Evolutionary conservation across 192 early-diverging fungal genomes (phyloP).

Genomic region (Rhizoclosmatium sp.): DNA sequence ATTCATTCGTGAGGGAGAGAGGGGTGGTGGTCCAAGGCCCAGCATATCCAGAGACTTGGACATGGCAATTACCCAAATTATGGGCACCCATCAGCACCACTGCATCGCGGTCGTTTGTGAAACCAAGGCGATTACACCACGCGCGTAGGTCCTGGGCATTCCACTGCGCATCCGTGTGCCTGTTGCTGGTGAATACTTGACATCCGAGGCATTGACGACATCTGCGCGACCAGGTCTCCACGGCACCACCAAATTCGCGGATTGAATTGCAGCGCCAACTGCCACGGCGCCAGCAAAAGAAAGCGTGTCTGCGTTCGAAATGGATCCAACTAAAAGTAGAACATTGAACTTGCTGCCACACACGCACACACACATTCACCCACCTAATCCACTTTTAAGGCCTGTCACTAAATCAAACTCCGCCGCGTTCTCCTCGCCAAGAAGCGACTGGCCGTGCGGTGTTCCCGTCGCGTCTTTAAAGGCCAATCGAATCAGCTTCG

Average conservation of each 20-base stretch:
- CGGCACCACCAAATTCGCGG: background rate
- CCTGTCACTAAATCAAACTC: too few relatives aligned
- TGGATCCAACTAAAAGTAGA: background rate
- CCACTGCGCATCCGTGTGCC: background rate
- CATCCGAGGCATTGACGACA: background rate
- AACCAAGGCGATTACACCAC: constrained; percentile 32
- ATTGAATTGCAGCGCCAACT: background rate
- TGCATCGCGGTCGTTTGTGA: constrained; percentile 73
- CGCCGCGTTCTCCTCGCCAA: background rate
- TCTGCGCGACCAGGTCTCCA: constrained; percentile 3
- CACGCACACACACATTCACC: background rate
- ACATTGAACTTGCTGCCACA: background rate
- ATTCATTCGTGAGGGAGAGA: constrained; percentile 49
- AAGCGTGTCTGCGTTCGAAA: background rate
- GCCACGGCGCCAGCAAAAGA: background rate
- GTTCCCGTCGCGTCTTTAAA: background rate
- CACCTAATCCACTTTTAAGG: too few relatives aligned
- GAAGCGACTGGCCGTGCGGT: background rate
- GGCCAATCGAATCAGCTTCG: background rate
- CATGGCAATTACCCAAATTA: constrained; percentile 67
- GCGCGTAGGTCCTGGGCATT: background rate
- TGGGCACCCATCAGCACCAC: constrained; percentile 79
- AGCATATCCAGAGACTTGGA: constrained; percentile 69
- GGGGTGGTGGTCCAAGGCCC: constrained; percentile 58
- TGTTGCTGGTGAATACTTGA: background rate